These are phyloP conservation scores for Musa beccarii DNA, from an alignment of 176 grass and related monocot genomes.

Conservation along the genomic window DNA sequence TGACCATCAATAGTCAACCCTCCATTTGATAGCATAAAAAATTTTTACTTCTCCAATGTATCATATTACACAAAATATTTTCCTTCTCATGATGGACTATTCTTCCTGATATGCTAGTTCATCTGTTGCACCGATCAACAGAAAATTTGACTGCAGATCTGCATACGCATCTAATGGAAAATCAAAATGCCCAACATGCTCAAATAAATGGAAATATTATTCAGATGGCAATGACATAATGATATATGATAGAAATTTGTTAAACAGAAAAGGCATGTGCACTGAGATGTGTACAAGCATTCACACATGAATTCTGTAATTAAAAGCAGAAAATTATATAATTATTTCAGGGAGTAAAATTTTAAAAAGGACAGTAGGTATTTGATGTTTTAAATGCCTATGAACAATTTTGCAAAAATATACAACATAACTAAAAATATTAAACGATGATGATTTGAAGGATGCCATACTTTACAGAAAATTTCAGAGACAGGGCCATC, in stretches of 20 bases:
- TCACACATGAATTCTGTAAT: too few species aligned
- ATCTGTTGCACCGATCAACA: neutral
- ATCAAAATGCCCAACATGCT: neutral
- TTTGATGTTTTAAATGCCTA: neutral
- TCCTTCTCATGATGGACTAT: neutral
- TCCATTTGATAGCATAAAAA: neutral
- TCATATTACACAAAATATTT: neutral
- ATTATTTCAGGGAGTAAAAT: neutral
- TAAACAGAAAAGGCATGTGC: too few species aligned
- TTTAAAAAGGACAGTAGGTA: neutral
- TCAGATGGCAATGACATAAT: too few species aligned
- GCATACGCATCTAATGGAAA: neutral
- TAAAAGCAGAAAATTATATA: too few species aligned
- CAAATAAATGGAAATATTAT: neutral
- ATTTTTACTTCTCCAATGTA: neutral
- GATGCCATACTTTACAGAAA: slow-evolving; percentile 41
- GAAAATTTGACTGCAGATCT: neutral
- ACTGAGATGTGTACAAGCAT: too few species aligned
- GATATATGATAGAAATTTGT: too few species aligned
- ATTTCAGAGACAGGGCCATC: slow-evolving; percentile 89
- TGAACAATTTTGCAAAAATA: neutral
- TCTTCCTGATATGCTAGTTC: neutral
- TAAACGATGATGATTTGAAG: neutral
- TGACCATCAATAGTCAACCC: neutral
- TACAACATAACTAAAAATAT: neutral